A percentile compares a stretch with the other conserved stretches of the same genome.
Conservation (phyloP, 805 yeast genomes). For the Schwanniomyces occidentalis region DNA sequence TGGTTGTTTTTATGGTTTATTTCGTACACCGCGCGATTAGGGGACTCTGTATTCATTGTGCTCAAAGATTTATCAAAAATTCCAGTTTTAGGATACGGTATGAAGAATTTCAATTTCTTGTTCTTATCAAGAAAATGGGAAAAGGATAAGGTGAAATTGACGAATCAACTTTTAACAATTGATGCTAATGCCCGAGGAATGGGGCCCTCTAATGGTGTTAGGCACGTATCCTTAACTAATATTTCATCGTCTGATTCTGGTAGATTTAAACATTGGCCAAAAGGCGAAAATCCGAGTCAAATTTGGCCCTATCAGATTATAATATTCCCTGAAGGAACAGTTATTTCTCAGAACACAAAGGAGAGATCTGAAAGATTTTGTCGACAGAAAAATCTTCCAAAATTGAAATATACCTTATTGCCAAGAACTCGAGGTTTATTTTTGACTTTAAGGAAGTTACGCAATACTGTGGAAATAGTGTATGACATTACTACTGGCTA, state of each 20-base stretch:
- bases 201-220: constrained; percentile 51
- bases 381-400: constrained; percentile 45
- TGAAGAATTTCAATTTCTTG: constrained; percentile 74
- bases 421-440: constrained; percentile 85
- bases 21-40: constrained; percentile 63
- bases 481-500: constrained; percentile 87
- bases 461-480: constrained; percentile 53
- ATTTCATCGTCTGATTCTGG: constrained; percentile 7
- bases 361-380: constrained; percentile 59
- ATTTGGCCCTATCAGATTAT: constrained; percentile 59
- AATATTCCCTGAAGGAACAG: constrained; percentile 95
- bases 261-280: constrained; percentile 30
- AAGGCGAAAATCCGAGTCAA: constrained; percentile 20
- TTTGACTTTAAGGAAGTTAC: constrained; percentile 58
- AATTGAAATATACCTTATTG: constrained; percentile 64
- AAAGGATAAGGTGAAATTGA: constrained; percentile 62
- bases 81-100: constrained; percentile 84
- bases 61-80: constrained; percentile 74
- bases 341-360: constrained; percentile 66
- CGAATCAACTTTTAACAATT: constrained; percentile 53
- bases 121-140: constrained; percentile 87
- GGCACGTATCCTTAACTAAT: constrained; percentile 31
- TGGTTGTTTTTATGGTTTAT: constrained; percentile 93
- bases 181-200: constrained; percentile 61
- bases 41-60: constrained; percentile 68